A percentile compares a stretch with the other conserved stretches of the same genome.
These are phyloP conservation scores for Ustilago hordei DNA, from an alignment of 1,284 basidiomycete species.

Conservation along the genomic window DNA sequence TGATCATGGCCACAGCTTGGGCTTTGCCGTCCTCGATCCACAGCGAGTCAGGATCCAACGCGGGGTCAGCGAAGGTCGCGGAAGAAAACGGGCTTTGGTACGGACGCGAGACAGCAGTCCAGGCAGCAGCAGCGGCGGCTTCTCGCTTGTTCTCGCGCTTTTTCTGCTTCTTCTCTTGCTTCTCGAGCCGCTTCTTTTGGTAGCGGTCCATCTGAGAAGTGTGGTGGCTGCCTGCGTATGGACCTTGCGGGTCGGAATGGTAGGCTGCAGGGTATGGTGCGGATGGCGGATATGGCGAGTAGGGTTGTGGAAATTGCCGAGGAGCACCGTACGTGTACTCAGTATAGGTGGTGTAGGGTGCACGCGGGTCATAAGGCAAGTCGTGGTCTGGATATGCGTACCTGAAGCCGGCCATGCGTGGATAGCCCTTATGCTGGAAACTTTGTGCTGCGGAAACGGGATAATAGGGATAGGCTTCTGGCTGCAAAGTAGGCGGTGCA, in stretches of 20 bases:
- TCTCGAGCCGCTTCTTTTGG: conserved; percentile 19
- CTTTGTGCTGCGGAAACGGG: conserved; percentile 1
- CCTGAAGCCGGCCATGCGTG: background rate
- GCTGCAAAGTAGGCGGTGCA: conserved; percentile 12
- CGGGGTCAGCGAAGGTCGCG: background rate
- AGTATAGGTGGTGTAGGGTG: conserved; percentile 15
- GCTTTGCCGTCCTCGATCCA: conserved; percentile 35
- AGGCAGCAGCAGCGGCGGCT: conserved; percentile 16
- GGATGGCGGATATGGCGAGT: conserved; percentile 7
- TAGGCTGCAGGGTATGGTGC: conserved; percentile 11
- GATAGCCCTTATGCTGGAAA: conserved; percentile 6
- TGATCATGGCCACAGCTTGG: conserved; percentile 28
- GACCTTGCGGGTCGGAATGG: background rate
- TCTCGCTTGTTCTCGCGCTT: conserved; percentile 24
- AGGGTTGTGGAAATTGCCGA: background rate
- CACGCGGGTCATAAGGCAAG: conserved; percentile 24
- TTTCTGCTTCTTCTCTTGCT: conserved; percentile 33
- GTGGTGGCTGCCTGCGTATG: background rate
- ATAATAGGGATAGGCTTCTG: conserved; percentile 15
- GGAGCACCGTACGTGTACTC: background rate
- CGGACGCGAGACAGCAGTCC: background rate
- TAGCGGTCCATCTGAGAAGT: conserved; percentile 9
- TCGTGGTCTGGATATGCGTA: conserved; percentile 8
- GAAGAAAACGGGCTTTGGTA: background rate
- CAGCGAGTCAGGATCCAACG: background rate